Evolutionary conservation across 2,329 filamentous ascomycete genomes (phyloP).

Genomic region (Arthrobotrys sinensis): DNA sequence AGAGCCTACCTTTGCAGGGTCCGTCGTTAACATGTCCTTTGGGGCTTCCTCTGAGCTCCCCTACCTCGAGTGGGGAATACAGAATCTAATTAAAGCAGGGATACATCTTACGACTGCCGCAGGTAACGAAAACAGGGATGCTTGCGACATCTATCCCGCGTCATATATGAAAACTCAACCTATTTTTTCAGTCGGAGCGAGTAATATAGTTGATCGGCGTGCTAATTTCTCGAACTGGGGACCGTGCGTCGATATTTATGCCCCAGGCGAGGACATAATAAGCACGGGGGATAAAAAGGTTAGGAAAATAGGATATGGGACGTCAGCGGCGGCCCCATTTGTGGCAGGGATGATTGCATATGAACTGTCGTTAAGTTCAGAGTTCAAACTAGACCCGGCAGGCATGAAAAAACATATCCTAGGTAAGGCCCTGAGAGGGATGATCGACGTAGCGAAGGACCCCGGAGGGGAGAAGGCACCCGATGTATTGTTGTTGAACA

Average conservation of each 20-base stretch:
- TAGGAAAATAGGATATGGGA: neutral
- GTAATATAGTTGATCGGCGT: neutral
- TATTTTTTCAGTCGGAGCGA: neutral
- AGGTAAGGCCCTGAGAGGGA: neutral
- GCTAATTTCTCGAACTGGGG: constrained; percentile 2
- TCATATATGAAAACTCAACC: neutral
- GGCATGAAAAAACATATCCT: constrained; percentile 1
- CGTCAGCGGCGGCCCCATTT: constrained; percentile 11
- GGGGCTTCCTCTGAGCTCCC: neutral
- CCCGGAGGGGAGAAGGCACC: neutral
- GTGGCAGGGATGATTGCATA: constrained; percentile 23
- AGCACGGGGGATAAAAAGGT: neutral
- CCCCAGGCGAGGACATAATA: neutral
- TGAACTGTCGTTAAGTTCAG: neutral
- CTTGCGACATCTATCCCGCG: neutral
- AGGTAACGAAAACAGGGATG: constrained; percentile 2
- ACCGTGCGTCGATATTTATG: constrained; percentile 26
- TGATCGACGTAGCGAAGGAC: neutral
- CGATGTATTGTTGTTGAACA: neutral
- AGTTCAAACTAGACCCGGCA: neutral
- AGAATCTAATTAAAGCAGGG: neutral
- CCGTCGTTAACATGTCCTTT: constrained; percentile 12
- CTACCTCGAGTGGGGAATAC: neutral
- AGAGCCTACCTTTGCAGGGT: neutral
- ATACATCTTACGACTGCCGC: neutral